Base-by-base conservation (phyloP, 805 yeast genomes). In the Yarrowia phangngaensis region DNA sequence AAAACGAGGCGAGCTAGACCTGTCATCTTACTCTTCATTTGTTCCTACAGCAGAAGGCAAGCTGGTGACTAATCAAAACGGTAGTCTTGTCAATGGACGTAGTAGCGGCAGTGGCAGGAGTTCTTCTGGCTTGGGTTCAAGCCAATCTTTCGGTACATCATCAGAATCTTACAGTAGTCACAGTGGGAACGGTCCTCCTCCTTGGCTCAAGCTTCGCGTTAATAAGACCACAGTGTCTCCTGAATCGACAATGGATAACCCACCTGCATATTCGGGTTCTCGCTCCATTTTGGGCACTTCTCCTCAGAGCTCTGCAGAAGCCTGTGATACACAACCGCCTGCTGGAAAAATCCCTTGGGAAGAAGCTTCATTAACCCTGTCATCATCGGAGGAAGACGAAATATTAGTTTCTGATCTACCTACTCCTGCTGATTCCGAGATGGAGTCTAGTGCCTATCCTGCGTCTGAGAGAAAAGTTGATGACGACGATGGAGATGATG, bases 41-140 rank as follows among this genome's bases (percentile, higher is more conserved):
- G 32, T 27, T 4, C 19, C 32, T 14, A 19, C 24, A 9, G 45
- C 32, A 2, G 45, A 38, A 7, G 45, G 45, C 23, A 38, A 38
- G 32, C 23, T 38, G 12, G 32, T 38, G 2, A n/a, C n/a, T n/a
- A n/a, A n/a, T n/a, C n/a, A n/a, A n/a, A 32, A 32, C 8, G 8
- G 32, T n/a, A 27, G 6, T 15, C 7, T n/a, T 32, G 16, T 30
- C 30, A 35, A 35, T 13, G 4, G 30, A 11, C 23, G 32, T 38
- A 35, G 46, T 51, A 19, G 43, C 40, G 20, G 45, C 41, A 12
- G 43, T 26, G 19, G 48, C 11, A 32, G 48, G 34, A 48, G 50
- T 23, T 46, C 47, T 46, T 7, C 23, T 46, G 24, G 50, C 31
- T 13, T 20, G 20, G 50, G 38, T 23, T 45, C 50, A 20, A 24